Evolutionary conservation across 2,329 filamentous ascomycete genomes (phyloP), one percentile per base, ranked within the genome.

Genomic region (Cercospora brassicicola): DNA sequence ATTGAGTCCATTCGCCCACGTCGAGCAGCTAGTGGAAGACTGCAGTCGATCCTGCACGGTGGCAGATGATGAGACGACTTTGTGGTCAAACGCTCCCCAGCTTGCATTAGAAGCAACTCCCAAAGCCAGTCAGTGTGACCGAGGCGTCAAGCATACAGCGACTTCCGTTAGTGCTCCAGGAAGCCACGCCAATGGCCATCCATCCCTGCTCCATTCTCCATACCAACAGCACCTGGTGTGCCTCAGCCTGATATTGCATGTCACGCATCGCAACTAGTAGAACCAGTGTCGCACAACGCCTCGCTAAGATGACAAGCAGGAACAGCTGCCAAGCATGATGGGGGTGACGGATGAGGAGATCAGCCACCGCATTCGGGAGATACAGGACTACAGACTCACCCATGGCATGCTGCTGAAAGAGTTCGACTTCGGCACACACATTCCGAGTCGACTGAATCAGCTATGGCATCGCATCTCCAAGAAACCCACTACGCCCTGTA

Each of bases 331-430:
- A 13, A 36, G 30, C 1, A 55, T 31, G 20, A 69, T 68, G 62
- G 61, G 57, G 20, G 39, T 53, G 10, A 53, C 26, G 2, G 65
- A 61, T 30, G 66, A 70, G 23, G 55, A 70, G 6, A 48, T 68
- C 11, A 53, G 62, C 18, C 64, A 67, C 18, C 72, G 80, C 18
- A 65, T 77, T n/a, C 64, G 69, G 1, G 76, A 80, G 20, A 77
- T 80, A 36, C 75, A 80, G 68, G 81, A 83, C 72, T 82, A 79
- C 73, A 80, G 81, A 65, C 64, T 82, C 62, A 81, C 77, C 48
- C 81, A 82, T 72, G 80, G 81, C 56, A 79, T 77, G 2, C 68
- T 82, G 5, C 72, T 82, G 31, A 82, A 82, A 64, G 36, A 31
- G 8, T 61, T 61, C n/a, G 26, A 23, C 11, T n/a, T 28, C 36